Evolutionary conservation across 164 flowering plant genomes (phyloP), one percentile per base, ranked within the genome.

Genomic region (Cinnamomum chago): DNA sequence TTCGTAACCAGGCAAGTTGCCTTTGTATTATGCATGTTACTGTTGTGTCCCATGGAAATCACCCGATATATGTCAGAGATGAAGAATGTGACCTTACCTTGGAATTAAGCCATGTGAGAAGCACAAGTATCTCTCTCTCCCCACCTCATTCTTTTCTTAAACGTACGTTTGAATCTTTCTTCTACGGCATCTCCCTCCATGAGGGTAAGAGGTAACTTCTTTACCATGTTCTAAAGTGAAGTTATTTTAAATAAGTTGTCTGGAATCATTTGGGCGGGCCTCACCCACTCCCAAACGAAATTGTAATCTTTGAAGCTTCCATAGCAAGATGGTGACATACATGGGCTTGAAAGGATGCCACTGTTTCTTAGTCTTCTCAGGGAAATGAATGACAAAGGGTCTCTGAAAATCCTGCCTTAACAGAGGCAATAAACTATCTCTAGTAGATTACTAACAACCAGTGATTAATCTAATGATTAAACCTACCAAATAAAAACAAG

Each of bases 101-200:
- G 2, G 2, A 18, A 50, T 51, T 20, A 68, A 68, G 71, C 55
- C 55, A 68, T 12, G 47, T 22, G 55, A 68, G 35, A 17, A 68
- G 55, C 20, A 40, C 47, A 1, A 40, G 47, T 7, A 40, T 40
- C 47, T 7, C 47, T 40, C 11, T 40, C 47, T 1, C 15, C 47
- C 47, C 25, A 24, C 20, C 71, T 68, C 55, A 68, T 68, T 68
- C 71, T 18, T 68, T 68, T 20, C 71, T 68, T 68, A 20, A 68
- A 27, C 14, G 68, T 15, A 17, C 25, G 18, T 17, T 67, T 67
- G 20, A 30, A 67, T 7, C 47, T 67, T 67, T 15, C 47, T 67
- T 30, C 18, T 30, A 67, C 35, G 7, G 47, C 18, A 20, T 55
- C n/a, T 55, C 60, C n/a, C n/a, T 55, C 60, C 12, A 55, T 14